These are phyloP conservation scores for Pichia sp. DNA, from an alignment of 1,139 yeast genomes.

Conservation along the genomic window DNA sequence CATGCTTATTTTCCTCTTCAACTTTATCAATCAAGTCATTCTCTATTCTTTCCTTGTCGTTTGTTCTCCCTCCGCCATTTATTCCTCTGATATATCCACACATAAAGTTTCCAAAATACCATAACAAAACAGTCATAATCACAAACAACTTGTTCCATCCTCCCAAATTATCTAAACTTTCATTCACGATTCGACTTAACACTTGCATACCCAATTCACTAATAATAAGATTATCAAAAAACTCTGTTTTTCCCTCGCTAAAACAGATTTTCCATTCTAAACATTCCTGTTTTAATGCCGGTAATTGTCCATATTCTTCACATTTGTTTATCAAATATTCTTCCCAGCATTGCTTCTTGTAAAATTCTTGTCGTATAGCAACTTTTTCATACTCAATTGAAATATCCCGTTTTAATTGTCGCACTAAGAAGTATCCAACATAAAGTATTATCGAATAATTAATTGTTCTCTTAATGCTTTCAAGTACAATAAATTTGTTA, in stretches of 20 bases:
- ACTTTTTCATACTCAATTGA: constrained; percentile 40
- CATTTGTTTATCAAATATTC: constrained; percentile 52
- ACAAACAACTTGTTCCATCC: constrained; percentile 46
- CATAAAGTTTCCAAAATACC: constrained; percentile 35
- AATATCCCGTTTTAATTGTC: constrained; percentile 49
- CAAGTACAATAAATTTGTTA: constrained; percentile 31
- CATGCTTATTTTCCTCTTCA: neutral
- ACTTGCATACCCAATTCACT: constrained; percentile 55
- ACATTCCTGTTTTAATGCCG: constrained; percentile 54
- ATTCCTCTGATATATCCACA: constrained; percentile 32
- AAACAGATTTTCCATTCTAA: constrained; percentile 58
- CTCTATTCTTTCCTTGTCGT: neutral
- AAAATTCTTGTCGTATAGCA: constrained; percentile 34
- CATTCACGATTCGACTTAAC: constrained; percentile 55
- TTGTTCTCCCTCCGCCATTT: neutral
- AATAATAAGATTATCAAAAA: constrained; percentile 16
- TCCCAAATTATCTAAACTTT: constrained; percentile 60
- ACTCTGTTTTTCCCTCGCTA: constrained; percentile 39
- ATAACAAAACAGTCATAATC: constrained; percentile 42
- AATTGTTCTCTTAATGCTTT: constrained; percentile 42
- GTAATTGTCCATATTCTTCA: constrained; percentile 49
- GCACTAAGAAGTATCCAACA: constrained; percentile 38
- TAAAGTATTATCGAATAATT: constrained; percentile 34
- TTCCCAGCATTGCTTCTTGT: constrained; percentile 44
- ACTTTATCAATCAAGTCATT: neutral